phyloP scores from a whole-genome alignment of 1,284 basidiomycete species.

The Earliella scabrosa region DNA sequence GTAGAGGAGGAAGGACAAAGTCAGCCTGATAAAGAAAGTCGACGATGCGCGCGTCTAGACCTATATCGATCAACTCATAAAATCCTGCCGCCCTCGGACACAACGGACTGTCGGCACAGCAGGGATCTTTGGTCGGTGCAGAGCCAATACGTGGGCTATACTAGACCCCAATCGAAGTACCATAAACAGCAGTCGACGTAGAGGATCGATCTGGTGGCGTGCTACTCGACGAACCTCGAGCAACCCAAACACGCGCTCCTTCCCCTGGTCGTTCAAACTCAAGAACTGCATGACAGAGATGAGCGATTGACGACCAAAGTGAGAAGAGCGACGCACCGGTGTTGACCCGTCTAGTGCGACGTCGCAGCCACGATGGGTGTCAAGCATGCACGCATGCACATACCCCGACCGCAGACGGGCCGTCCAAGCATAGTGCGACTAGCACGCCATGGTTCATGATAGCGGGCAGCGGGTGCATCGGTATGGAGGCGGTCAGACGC shows the following conservation, averaged over 20 bases:
- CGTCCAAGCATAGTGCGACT: slow-evolving; percentile 73
- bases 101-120: too few relatives aligned
- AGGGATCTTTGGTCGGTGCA: too few relatives aligned
- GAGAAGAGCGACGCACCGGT: slow-evolving; percentile 43
- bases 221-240: slow-evolving; percentile 53
- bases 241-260: slow-evolving; percentile 42
- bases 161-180: too few relatives aligned
- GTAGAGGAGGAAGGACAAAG: too few relatives aligned
- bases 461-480: slow-evolving; percentile 73
- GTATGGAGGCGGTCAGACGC: slow-evolving; percentile 76
- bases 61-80: too few relatives aligned
- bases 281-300: slow-evolving; percentile 50
- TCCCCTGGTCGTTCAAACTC: slow-evolving; percentile 51
- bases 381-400: not conserved
- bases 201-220: too few relatives aligned
- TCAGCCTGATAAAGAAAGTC: too few relatives aligned
- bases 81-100: too few relatives aligned
- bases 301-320: too few relatives aligned
- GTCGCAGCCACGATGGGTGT: not conserved
- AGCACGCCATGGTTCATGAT: slow-evolving; percentile 72
- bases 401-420: slow-evolving; percentile 69
- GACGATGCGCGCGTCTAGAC: too few relatives aligned
- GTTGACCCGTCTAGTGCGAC: slow-evolving; percentile 58
- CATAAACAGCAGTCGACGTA: too few relatives aligned
- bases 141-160: too few relatives aligned